phyloP scores from a whole-genome alignment of 1,284 basidiomycete species.

The Cystobasidium sp. region DNA sequence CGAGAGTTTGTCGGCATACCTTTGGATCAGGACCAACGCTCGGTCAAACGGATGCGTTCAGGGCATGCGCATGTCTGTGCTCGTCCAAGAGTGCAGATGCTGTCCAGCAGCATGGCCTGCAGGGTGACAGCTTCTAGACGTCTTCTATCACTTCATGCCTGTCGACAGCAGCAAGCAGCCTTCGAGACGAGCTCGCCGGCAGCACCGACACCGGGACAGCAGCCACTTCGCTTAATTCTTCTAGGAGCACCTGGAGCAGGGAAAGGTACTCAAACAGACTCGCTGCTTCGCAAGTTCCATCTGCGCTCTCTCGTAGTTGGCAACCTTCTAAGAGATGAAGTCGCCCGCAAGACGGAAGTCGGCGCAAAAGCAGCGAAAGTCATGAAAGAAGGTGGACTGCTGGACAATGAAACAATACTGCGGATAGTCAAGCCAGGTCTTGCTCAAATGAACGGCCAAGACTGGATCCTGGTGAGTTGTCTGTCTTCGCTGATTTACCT shows the following conservation, averaged over 20 bases:
- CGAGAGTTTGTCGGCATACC: too few species aligned
- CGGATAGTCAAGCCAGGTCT: constrained; percentile 73
- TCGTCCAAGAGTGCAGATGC: background rate
- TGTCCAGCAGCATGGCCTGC: background rate
- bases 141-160: background rate
- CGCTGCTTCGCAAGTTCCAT: constrained; percentile 67
- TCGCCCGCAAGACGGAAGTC: constrained; percentile 72
- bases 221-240: constrained; percentile 35
- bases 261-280: constrained; percentile 71
- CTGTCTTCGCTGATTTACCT: too few species aligned
- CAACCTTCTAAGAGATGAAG: constrained; percentile 77
- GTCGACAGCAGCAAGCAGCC: constrained; percentile 14
- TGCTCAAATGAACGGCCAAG: constrained; percentile 67
- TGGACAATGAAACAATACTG: constrained; percentile 73
- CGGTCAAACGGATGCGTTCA: constrained; percentile 9
- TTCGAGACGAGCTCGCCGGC: constrained; percentile 26
- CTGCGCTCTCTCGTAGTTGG: constrained; percentile 74
- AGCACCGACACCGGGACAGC: constrained; percentile 10
- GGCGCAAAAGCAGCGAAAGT: constrained; percentile 74
- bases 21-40: background rate
- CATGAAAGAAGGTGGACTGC: constrained; percentile 72
- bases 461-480: constrained; percentile 43
- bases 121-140: constrained; percentile 1
- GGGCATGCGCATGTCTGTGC: constrained; percentile 3
- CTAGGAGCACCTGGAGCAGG: constrained; percentile 52